A percentile compares a stretch with the other conserved stretches of the same genome.
These are phyloP conservation scores for Exutisphaerella laricina DNA, from an alignment of 2,329 filamentous ascomycete genomes.

Conservation along the genomic window DNA sequence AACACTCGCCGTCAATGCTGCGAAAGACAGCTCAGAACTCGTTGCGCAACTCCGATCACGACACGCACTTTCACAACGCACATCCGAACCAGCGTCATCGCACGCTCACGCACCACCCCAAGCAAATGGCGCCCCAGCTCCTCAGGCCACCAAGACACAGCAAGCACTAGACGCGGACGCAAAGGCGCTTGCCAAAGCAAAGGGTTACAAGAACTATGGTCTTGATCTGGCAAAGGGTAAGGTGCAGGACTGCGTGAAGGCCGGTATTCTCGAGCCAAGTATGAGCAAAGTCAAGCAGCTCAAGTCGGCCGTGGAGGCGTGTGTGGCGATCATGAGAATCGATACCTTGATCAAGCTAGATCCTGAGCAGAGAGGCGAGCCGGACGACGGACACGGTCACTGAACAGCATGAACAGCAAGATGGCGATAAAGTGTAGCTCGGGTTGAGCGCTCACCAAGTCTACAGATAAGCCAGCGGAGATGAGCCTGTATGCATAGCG, in stretches of 20 bases:
- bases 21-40: conserved; percentile 91
- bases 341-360: conserved; percentile 98
- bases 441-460: too few relatives aligned
- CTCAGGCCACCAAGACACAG: conserved; percentile 22
- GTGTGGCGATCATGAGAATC: conserved; percentile 98
- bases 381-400: conserved; percentile 56
- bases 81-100: conserved; percentile 65
- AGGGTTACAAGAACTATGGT: conserved; percentile 98
- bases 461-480: too few relatives aligned
- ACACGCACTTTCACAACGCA: conserved; percentile 89
- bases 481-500: too few relatives aligned
- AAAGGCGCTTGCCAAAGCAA: conserved; percentile 84
- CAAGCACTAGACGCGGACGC: conserved; percentile 56
- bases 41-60: conserved; percentile 91
- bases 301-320: conserved; percentile 97
- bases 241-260: conserved; percentile 89
- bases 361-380: conserved; percentile 70
- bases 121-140: conserved; percentile 16
- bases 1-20: conserved; percentile 93
- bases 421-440: not conserved
- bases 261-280: conserved; percentile 90
- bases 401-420: conserved; percentile 10
- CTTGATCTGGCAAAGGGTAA: conserved; percentile 84
- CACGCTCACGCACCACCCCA: conserved; percentile 17
- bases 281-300: conserved; percentile 98